These are phyloP conservation scores for Solanum microdontum DNA, from an alignment of 257 asterid species.

Conservation along the genomic window DNA sequence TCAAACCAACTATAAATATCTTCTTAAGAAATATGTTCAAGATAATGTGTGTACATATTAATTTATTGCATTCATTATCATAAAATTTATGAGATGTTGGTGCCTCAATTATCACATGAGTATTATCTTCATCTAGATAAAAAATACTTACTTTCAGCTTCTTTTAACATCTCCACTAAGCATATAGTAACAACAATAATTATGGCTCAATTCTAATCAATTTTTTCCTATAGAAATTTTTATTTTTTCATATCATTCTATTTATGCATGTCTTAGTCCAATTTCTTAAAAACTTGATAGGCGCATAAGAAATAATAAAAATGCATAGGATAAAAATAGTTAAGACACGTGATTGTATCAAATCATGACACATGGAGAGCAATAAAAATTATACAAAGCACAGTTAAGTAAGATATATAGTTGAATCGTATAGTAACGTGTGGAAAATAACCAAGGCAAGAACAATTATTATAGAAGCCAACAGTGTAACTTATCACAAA, in stretches of 20 bases:
- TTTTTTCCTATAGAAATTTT: too few species aligned
- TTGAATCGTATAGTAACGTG: background rate
- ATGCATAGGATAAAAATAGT: background rate
- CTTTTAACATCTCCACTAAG: background rate
- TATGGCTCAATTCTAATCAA: background rate
- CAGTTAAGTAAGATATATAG: background rate
- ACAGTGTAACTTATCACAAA: background rate
- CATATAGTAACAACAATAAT: background rate
- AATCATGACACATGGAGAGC: background rate
- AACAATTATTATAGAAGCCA: background rate
- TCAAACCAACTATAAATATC: too few species aligned
- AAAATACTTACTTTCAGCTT: background rate
- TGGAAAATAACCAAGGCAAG: background rate
- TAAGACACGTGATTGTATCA: background rate
- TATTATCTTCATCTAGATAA: too few species aligned
- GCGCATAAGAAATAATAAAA: too few species aligned
- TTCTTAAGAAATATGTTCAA: too few species aligned
- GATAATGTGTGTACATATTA: background rate
- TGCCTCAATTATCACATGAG: background rate
- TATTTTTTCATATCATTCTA: background rate
- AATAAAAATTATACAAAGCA: too few species aligned
- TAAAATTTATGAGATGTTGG: background rate
- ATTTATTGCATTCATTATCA: background rate
- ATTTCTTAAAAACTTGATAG: background rate
- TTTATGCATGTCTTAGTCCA: too few species aligned